These are phyloP conservation scores for Stagonosporopsis tanaceti DNA, from an alignment of 2,329 filamentous ascomycete species.

Conservation along the genomic window DNA sequence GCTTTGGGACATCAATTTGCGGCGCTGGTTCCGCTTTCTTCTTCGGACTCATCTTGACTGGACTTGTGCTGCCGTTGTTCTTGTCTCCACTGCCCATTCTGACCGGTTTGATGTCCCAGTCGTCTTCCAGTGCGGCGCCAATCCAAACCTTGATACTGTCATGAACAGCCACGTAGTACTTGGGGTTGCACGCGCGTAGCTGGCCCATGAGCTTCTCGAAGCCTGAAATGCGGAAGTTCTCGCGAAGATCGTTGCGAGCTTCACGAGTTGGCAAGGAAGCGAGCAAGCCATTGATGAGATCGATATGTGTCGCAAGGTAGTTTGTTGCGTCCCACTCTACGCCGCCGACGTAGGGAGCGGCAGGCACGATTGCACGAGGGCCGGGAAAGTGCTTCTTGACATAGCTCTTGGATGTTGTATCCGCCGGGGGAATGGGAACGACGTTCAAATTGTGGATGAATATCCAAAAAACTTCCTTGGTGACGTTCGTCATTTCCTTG, in stretches of 20 bases:
- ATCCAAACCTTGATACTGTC: constrained; percentile 91
- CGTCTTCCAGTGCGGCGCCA: constrained; percentile 83
- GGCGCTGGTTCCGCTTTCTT: constrained; percentile 49
- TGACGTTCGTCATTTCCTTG: constrained; percentile 90
- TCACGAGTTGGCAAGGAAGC: constrained; percentile 75
- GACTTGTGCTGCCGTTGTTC: constrained; percentile 45
- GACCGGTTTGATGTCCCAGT: constrained; percentile 84
- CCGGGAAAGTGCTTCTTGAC: constrained; percentile 79
- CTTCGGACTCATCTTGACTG: constrained; percentile 52
- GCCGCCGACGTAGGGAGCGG: constrained; percentile 93
- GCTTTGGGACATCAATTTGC: constrained; percentile 49
- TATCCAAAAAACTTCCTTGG: constrained; percentile 99
- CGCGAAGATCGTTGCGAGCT: constrained; percentile 80
- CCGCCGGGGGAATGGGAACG: constrained; percentile 66
- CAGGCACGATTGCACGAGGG: constrained; percentile 87
- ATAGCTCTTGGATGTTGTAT: constrained; percentile 47
- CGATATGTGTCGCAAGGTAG: constrained; percentile 90
- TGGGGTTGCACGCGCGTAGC: constrained; percentile 92
- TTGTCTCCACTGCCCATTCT: constrained; percentile 68
- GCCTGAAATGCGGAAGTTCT: constrained; percentile 79
- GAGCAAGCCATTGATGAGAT: constrained; percentile 89
- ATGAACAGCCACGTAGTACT: constrained; percentile 93
- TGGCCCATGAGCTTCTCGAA: constrained; percentile 90
- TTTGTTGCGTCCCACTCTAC: constrained; percentile 99
- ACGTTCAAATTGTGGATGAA: constrained; percentile 95